A percentile compares a stretch with the other conserved stretches of the same genome.
phyloP scores from a whole-genome alignment of 768 basidiomycete species.

The Pluteus cervinus region DNA sequence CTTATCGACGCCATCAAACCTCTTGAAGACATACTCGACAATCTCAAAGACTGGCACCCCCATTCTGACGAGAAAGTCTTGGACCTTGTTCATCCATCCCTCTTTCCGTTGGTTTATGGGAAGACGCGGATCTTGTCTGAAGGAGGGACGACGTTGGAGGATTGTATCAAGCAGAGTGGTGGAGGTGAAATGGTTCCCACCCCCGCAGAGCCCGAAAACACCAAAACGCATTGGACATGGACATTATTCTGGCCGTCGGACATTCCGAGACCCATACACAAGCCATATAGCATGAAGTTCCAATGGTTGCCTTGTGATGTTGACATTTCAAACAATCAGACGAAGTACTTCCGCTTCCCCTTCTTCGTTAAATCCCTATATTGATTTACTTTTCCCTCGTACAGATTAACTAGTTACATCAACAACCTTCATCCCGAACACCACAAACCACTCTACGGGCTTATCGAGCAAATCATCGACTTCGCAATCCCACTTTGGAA shows the following conservation, averaged over 20 bases:
- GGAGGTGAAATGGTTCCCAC: conserved; percentile 15
- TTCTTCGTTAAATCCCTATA: too few relatives aligned
- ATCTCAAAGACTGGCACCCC: conserved; percentile 40
- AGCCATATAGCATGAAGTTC: conserved; percentile 4
- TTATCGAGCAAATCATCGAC: too few relatives aligned
- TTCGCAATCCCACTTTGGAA: too few relatives aligned
- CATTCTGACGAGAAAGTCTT: conserved; percentile 35
- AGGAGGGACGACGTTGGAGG: conserved; percentile 13
- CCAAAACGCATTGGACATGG: too few relatives aligned
- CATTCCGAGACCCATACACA: background rate
- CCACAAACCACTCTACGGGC: too few relatives aligned
- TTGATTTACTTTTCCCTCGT: too few relatives aligned
- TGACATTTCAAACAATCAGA: conserved; percentile 15
- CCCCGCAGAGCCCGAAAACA: too few relatives aligned
- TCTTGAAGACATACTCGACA: conserved; percentile 31
- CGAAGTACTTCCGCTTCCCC: too few relatives aligned
- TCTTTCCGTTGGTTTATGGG: conserved; percentile 33
- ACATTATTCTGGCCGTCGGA: conserved; percentile 7
- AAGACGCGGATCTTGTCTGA: conserved; percentile 16
- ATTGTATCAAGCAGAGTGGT: conserved; percentile 18
- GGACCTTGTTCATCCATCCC: conserved; percentile 40
- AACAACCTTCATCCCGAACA: too few relatives aligned
- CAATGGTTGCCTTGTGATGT: conserved; percentile 24
- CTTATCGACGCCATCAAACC: conserved; percentile 17
- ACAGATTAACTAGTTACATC: too few relatives aligned